Evolutionary conservation across 495 filamentous ascomycete species (phyloP).

Genomic region (Poronia punctata): DNA sequence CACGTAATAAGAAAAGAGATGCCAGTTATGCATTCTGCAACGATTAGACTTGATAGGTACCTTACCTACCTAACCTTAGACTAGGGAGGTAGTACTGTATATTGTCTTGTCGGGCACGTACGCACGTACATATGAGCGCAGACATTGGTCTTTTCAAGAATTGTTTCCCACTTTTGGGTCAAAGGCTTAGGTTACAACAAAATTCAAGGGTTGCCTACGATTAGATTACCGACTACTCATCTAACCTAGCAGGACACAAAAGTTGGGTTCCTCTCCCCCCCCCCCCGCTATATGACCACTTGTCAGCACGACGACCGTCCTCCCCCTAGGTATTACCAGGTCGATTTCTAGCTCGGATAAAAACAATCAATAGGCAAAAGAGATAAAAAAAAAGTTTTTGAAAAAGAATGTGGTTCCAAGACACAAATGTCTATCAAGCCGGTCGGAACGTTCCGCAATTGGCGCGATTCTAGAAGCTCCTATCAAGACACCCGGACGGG

Average conservation of each 20-base stretch:
- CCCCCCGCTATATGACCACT: not conserved
- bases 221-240: not conserved
- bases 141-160: too few species aligned
- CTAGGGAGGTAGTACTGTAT: too few species aligned
- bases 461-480: slow-evolving; percentile 12
- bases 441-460: slow-evolving; percentile 27
- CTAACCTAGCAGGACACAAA: not conserved
- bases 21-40: too few species aligned
- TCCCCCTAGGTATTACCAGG: slow-evolving; percentile 8
- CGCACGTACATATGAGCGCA: too few species aligned
- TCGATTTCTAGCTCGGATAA: too few species aligned
- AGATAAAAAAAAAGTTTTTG: slow-evolving; percentile 12
- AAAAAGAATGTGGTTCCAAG: slow-evolving; percentile 10
- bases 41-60: too few species aligned
- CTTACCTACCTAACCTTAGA: too few species aligned
- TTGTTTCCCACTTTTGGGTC: too few species aligned
- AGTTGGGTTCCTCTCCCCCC: too few species aligned
- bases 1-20: too few species aligned
- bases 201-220: slow-evolving; percentile 8
- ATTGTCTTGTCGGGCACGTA: too few species aligned
- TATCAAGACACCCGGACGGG: slow-evolving; percentile 19
- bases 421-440: slow-evolving; percentile 11
- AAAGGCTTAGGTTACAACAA: too few species aligned
- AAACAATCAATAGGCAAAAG: slow-evolving; percentile 9
- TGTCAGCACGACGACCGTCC: not conserved